Evolutionary conservation across 805 yeast genomes (phyloP).

Genomic region (Yarrowia yakushimensis): DNA sequence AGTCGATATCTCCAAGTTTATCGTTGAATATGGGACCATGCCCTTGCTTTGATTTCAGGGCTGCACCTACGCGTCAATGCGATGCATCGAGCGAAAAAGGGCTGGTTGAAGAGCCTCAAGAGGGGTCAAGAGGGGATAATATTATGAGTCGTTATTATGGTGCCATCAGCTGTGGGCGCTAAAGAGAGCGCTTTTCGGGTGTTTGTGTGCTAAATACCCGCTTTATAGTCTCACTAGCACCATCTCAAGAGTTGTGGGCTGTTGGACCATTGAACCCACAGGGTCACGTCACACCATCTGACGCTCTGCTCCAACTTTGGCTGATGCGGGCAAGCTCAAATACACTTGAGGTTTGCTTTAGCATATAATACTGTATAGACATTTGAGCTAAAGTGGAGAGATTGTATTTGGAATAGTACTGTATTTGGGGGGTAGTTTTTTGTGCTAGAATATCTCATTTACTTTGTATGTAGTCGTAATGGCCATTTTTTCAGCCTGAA

Average conservation of each 20-base stretch:
- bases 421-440: neutral
- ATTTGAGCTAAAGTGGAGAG: neutral
- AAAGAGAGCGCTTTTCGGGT: neutral
- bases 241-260: too few relatives aligned
- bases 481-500: too few relatives aligned
- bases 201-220: neutral
- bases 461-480: neutral
- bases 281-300: conserved; percentile 12
- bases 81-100: conserved; percentile 9
- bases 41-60: neutral
- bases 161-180: neutral
- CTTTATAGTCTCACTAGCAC: too few relatives aligned
- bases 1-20: neutral
- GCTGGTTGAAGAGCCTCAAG: too few relatives aligned
- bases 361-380: neutral
- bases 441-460: neutral
- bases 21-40: neutral
- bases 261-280: too few relatives aligned
- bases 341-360: neutral
- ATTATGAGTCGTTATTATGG: neutral
- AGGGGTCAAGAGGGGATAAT: neutral
- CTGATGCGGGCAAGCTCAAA: neutral
- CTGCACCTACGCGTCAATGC: conserved; percentile 10
- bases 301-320: neutral
- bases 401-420: neutral